Evolutionary conservation across 1,139 yeast genomes (phyloP).

Genomic region (Wickerhamomyces sp.): DNA sequence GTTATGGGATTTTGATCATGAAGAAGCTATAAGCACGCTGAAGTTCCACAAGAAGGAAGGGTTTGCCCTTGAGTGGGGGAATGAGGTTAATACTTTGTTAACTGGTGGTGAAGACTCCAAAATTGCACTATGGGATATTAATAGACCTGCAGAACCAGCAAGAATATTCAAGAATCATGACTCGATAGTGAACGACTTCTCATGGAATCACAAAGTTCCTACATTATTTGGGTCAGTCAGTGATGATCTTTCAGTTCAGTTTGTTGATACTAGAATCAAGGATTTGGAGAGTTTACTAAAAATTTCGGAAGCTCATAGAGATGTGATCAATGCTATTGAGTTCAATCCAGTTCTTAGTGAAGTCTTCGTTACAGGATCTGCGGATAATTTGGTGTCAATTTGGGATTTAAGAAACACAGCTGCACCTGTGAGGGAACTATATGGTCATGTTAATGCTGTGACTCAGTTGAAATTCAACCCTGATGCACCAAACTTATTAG

Average conservation of each 20-base stretch:
- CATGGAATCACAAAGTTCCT: constrained; percentile 45
- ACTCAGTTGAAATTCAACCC: constrained; percentile 73
- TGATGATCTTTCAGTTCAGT: constrained; percentile 60
- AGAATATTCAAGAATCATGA: constrained; percentile 42
- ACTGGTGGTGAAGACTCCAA: constrained; percentile 67
- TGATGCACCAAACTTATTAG: constrained; percentile 49
- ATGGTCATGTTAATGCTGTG: constrained; percentile 54
- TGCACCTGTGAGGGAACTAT: constrained; percentile 26
- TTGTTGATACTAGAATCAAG: constrained; percentile 50
- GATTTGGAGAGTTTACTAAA: constrained; percentile 21
- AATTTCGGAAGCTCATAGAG: constrained; percentile 33
- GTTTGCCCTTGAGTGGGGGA: constrained; percentile 66
- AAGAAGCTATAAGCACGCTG: constrained; percentile 30
- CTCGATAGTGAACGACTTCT: constrained; percentile 51
- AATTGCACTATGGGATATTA: constrained; percentile 67
- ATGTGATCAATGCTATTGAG: constrained; percentile 54
- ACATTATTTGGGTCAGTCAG: constrained; percentile 65
- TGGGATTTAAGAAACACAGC: constrained; percentile 58
- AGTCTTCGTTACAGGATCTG: constrained; percentile 62
- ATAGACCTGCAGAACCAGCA: constrained; percentile 34
- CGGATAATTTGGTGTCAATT: constrained; percentile 45
- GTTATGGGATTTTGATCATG: constrained; percentile 22
- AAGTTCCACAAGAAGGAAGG: constrained; percentile 66
- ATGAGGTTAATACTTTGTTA: constrained; percentile 39
- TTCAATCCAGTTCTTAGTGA: constrained; percentile 50